Evolutionary conservation across 1,139 yeast genomes (phyloP), one percentile per base, ranked within the genome.

Genomic region (Pichia sp.): DNA sequence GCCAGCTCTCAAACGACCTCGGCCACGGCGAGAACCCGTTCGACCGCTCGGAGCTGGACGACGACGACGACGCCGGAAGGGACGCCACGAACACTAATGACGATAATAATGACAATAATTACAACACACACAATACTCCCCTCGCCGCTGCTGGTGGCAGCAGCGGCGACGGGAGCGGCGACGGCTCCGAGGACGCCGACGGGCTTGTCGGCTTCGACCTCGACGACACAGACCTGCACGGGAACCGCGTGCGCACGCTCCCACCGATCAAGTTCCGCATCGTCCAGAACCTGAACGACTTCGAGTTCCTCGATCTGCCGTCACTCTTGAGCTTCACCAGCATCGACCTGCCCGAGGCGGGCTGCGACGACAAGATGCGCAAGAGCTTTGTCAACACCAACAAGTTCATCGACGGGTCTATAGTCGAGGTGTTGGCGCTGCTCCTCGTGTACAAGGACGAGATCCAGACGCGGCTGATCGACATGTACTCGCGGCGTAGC

Each of bases 251-350:
- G 3, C 51, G 43, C 21, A 45, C 78, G 70, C 51, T 72, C 65
- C 66, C 70, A 7, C 73, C 76, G 4, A 72, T 80, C 40, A 76
- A 75, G 50, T 80, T 85, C 50, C 75, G 86, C 30, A 78, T 82
- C 31, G 85, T 83, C 48, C 84, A 83, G 60, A 82, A 77, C 59
- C 57, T 83, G 28, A 69, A 79, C 8, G 82, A 80, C 50, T 73
- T 84, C 48, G 65, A 65, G 49, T 58, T 56, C 25, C 36, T 66
- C 25, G 70, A 67, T 47, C 45, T 65, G 9, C 58, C 65, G 8
- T 55, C 63, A 1, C 40, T 64, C 22, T 26, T 65, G 6, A 56
- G 59, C 21, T 55, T 64, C 44, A 50, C 59, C 1, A 58, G 59
- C 12, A 52, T 55, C 44, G 37, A 46, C 8, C 45, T 30, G 30